Percentiles rank a stretch among this genome's conserved stretches.
phyloP scores from a whole-genome alignment of 176 grass and related monocot genomes.

The Calamus simplicifolius region DNA sequence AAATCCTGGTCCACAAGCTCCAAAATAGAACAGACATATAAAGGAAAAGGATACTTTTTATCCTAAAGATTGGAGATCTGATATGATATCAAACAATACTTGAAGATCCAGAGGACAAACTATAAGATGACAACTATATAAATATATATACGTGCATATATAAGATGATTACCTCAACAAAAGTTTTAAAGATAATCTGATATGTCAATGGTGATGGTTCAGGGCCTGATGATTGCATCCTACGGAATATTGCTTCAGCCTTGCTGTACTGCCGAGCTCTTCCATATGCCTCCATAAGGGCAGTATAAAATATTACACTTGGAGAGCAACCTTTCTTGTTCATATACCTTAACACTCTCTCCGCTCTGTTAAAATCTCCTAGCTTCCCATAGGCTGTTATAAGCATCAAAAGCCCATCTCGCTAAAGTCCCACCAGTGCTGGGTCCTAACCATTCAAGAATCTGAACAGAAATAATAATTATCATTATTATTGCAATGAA shows the following conservation, averaged over 20 bases:
- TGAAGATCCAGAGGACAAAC: too few relatives aligned
- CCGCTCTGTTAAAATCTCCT: conserved; percentile 69
- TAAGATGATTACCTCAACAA: conserved; percentile 51
- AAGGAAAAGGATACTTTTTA: too few relatives aligned
- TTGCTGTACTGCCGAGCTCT: conserved; percentile 76
- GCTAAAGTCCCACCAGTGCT: conserved; percentile 90
- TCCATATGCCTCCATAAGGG: conserved; percentile 88
- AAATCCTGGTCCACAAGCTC: too few relatives aligned
- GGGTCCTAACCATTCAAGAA: conserved; percentile 90
- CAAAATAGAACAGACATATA: too few relatives aligned
- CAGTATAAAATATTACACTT: conserved; percentile 88
- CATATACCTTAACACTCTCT: conserved; percentile 74
- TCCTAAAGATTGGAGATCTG: too few relatives aligned
- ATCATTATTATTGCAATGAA: too few relatives aligned
- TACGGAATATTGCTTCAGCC: conserved; percentile 71
- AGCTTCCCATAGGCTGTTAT: conserved; percentile 81
- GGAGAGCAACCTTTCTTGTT: conserved; percentile 62
- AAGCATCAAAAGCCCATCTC: conserved; percentile 97
- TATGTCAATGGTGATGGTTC: conserved; percentile 84
- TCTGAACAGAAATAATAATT: conserved; percentile 34
- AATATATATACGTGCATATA: too few relatives aligned
- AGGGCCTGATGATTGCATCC: conserved; percentile 81
- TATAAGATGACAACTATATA: too few relatives aligned
- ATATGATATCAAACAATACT: too few relatives aligned
- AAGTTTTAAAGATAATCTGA: conserved; percentile 87